Evolutionary conservation across 2,329 filamentous ascomycete genomes (phyloP).

Genomic region (Venturiaceae sp.): DNA sequence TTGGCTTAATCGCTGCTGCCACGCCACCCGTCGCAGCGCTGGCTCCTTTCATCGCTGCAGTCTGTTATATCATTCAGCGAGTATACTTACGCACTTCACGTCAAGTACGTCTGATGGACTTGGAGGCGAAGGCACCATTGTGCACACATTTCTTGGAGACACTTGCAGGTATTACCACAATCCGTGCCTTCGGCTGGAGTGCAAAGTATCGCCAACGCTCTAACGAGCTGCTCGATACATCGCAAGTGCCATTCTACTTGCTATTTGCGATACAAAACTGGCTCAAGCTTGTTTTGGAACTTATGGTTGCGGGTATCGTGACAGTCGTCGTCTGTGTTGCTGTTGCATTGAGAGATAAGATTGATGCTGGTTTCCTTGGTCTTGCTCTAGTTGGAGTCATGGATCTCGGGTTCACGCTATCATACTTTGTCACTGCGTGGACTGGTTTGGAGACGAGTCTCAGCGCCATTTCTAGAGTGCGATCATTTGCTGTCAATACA

Average conservation of each 20-base stretch:
- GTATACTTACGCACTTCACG: slow-evolving; percentile 52
- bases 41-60: slow-evolving; percentile 36
- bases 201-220: slow-evolving; percentile 33
- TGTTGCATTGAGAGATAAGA: slow-evolving; percentile 28
- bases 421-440: slow-evolving; percentile 24
- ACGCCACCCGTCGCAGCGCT: slow-evolving; percentile 2
- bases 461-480: slow-evolving; percentile 26
- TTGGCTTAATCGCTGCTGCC: neutral
- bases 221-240: slow-evolving; percentile 38
- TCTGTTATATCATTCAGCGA: slow-evolving; percentile 43
- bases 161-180: slow-evolving; percentile 44
- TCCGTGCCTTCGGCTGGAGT: slow-evolving; percentile 50
- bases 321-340: slow-evolving; percentile 39
- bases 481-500: slow-evolving; percentile 19
- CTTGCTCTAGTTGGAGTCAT: slow-evolving; percentile 28
- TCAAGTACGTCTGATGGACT: slow-evolving; percentile 50
- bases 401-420: slow-evolving; percentile 20
- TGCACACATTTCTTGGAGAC: slow-evolving; percentile 50
- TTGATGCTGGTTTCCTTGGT: slow-evolving; percentile 21
- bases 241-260: slow-evolving; percentile 49
- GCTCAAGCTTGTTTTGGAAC: slow-evolving; percentile 41
- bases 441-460: slow-evolving; percentile 28
- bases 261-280: slow-evolving; percentile 49
- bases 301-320: slow-evolving; percentile 40
- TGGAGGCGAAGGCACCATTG: slow-evolving; percentile 51